phyloP scores from a whole-genome alignment of 2,329 filamentous ascomycete genomes.

The Knoxdaviesia capensis region DNA sequence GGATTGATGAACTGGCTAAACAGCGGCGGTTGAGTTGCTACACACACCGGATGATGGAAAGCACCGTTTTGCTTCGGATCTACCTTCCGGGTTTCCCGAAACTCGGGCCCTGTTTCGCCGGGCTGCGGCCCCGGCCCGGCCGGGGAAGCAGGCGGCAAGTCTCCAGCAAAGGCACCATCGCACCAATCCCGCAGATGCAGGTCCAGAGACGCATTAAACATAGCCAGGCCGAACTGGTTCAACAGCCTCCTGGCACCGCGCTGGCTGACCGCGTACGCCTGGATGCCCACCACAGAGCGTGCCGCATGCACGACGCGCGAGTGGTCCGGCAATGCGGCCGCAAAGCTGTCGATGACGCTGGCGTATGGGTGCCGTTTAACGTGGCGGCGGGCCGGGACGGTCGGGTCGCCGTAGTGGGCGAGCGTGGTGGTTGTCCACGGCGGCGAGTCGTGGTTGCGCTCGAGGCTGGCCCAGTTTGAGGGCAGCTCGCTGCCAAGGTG shows the following conservation, averaged over 20 bases:
- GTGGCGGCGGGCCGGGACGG: conserved; percentile 12
- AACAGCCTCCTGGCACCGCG: conserved; percentile 21
- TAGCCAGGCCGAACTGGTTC: conserved; percentile 20
- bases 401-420: conserved; percentile 13
- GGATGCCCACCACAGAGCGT: conserved; percentile 16
- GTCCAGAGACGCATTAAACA: conserved; percentile 19
- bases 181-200: conserved; percentile 25
- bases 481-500: conserved; percentile 21
- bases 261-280: conserved; percentile 21
- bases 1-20: conserved; percentile 3
- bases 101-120: too few species aligned
- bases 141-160: background rate
- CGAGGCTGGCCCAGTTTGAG: background rate
- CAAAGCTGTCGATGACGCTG: conserved; percentile 6
- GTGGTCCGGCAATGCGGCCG: conserved; percentile 16
- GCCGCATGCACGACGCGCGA: conserved; percentile 22
- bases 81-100: too few species aligned
- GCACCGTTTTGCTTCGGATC: too few species aligned
- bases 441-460: conserved; percentile 1
- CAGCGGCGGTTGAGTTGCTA: conserved; percentile 3
- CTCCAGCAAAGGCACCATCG: conserved; percentile 11
- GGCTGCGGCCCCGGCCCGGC: too few species aligned
- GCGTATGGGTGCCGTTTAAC: conserved; percentile 15
- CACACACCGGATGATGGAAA: background rate
- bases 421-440: conserved; percentile 1